Percentiles rank a stretch among this genome's conserved stretches.
Evolutionary conservation across 148 eudicot species (phyloP).

Genomic region (Diospyros kaki): DNA sequence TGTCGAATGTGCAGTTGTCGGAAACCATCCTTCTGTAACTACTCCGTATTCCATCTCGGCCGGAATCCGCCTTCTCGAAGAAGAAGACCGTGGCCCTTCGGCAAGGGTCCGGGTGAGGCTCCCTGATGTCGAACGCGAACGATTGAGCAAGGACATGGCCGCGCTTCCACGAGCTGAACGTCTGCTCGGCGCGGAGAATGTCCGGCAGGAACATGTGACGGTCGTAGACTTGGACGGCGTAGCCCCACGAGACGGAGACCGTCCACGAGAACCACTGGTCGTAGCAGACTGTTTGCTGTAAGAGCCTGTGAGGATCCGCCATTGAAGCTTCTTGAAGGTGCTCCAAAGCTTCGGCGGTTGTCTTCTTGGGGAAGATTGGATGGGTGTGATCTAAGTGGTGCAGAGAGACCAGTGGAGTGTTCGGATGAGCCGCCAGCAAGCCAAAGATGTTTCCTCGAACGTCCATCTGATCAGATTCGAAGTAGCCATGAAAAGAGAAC

Average conservation of each 20-base stretch:
- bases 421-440: constrained; percentile 58
- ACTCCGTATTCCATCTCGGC: constrained; percentile 17
- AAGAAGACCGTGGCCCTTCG: constrained; percentile 54
- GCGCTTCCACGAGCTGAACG: constrained; percentile 49
- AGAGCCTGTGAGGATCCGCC: constrained; percentile 51
- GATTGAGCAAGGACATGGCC: constrained; percentile 10
- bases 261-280: constrained; percentile 86
- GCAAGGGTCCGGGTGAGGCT: constrained; percentile 45
- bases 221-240: constrained; percentile 52
- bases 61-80: constrained; percentile 29
- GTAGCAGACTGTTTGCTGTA: constrained; percentile 74
- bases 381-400: constrained; percentile 43
- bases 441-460: constrained; percentile 59
- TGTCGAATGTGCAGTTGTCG: constrained; percentile 52
- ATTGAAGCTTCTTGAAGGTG: constrained; percentile 45
- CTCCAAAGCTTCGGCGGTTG: constrained; percentile 27
- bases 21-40: constrained; percentile 33
- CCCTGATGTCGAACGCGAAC: constrained; percentile 32
- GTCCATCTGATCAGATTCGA: constrained; percentile 45
- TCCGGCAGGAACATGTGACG: constrained; percentile 40
- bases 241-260: constrained; percentile 84
- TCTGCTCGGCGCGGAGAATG: constrained; percentile 35
- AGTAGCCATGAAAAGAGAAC: no score
- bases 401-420: constrained; percentile 52
- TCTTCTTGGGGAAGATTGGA: constrained; percentile 65